Conservation (phyloP, 257 asterid species). For the Ligustrum vulgare region DNA sequence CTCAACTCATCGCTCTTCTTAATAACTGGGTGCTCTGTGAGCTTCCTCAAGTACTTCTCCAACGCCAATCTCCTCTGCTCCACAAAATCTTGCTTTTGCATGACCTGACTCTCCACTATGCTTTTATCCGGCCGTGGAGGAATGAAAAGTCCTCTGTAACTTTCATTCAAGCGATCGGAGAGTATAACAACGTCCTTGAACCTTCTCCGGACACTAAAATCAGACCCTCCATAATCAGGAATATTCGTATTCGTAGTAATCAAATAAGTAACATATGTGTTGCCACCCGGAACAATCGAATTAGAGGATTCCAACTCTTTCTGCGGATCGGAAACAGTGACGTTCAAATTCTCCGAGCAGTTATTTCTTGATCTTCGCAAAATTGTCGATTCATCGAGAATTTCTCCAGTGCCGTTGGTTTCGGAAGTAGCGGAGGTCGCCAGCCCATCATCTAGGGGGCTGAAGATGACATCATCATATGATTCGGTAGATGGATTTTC, state of each 20-base stretch:
- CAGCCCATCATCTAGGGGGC: constrained; percentile 37
- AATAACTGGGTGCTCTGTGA: constrained; percentile 73
- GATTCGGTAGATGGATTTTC: constrained; percentile 38
- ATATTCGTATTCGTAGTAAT: constrained; percentile 76
- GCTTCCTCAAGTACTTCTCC: constrained; percentile 82
- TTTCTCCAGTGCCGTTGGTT: constrained; percentile 43
- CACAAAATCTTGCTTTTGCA: constrained; percentile 96
- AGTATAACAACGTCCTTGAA: constrained; percentile 83
- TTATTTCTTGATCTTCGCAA: constrained; percentile 41
- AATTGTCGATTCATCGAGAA: constrained; percentile 33
- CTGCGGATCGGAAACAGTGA: constrained; percentile 78
- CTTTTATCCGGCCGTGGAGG: constrained; percentile 97
- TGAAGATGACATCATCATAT: constrained; percentile 43
- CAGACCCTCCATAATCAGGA: constrained; percentile 60
- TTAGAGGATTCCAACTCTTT: constrained; percentile 73
- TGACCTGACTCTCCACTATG: constrained; percentile 89
- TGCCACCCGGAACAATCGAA: constrained; percentile 86
- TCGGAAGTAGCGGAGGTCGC: constrained; percentile 21
- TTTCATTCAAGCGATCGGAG: constrained; percentile 76
- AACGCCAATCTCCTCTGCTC: constrained; percentile 91
- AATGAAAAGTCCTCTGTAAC: constrained; percentile 76
- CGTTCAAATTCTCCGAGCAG: constrained; percentile 57
- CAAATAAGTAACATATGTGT: constrained; percentile 65
- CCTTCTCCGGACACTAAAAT: constrained; percentile 72
- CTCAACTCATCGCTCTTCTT: constrained; percentile 87